Percentiles rank a stretch among this genome's conserved stretches.
phyloP scores from a whole-genome alignment of 495 filamentous ascomycete genomes.

The Penicillium fimorum region DNA sequence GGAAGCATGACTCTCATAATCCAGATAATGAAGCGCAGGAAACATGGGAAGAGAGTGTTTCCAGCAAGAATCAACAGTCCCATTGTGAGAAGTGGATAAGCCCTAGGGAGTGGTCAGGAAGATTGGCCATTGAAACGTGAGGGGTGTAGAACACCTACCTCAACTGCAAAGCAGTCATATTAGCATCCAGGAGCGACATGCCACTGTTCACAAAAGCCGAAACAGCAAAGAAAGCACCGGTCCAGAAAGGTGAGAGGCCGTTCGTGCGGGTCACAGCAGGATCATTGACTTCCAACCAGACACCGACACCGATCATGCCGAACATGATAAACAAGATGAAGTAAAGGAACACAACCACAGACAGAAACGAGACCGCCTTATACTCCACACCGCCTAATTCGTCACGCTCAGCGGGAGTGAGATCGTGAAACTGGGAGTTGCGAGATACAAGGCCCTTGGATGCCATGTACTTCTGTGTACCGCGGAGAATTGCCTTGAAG shows the following conservation, averaged over 20 bases:
- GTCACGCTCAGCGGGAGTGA: constrained; percentile 67
- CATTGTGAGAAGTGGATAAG: constrained; percentile 75
- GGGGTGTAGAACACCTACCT: constrained; percentile 21
- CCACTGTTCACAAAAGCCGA: constrained; percentile 88
- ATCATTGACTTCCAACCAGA: constrained; percentile 63
- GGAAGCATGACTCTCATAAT: constrained; percentile 50
- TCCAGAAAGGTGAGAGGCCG: constrained; percentile 64
- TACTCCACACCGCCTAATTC: constrained; percentile 79
- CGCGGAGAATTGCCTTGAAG: constrained; percentile 28
- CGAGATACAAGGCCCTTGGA: constrained; percentile 55
- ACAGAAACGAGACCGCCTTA: constrained; percentile 68
- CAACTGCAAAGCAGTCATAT: constrained; percentile 59
- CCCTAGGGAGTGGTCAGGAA: constrained; percentile 24
- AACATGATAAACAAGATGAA: constrained; percentile 69
- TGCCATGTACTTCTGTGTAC: constrained; percentile 40
- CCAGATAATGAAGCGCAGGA: constrained; percentile 77
- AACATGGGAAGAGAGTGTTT: constrained; percentile 78
- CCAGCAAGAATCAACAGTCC: constrained; percentile 76
- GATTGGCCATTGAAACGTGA: not conserved
- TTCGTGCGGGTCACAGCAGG: constrained; percentile 59
- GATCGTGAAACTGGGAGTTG: constrained; percentile 71
- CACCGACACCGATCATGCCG: constrained; percentile 68
- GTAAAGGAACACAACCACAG: constrained; percentile 71
- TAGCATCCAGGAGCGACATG: constrained; percentile 79
- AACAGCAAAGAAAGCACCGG: constrained; percentile 45